Base-by-base conservation (phyloP, 352 stramenopile genomes). In the Phytophthora megakarya region DNA sequence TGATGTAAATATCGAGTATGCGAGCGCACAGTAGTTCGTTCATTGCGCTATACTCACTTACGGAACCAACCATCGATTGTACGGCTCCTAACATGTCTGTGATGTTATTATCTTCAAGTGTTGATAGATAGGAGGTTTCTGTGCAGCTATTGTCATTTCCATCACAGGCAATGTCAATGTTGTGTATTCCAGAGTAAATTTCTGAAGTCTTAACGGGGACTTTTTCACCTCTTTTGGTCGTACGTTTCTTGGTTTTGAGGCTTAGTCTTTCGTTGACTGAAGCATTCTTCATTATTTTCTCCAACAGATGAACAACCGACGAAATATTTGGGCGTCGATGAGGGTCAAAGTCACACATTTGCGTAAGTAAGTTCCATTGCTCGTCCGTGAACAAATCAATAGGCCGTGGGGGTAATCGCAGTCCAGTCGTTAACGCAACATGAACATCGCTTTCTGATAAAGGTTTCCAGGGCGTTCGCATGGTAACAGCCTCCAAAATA, bases 1-100 rank as follows among this genome's bases (percentile, higher is more conserved):
- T 54, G 19, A 19, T 67, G 58, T 61, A 67, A 42, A 67, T 54
- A 23, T 67, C 48, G 4, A 59, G n/a, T n/a, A n/a, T n/a, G n/a
- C n/a, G n/a, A n/a, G n/a, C n/a, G n/a, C 28, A 60, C 32, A 55
- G n/a, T 6, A 49, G 58, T 42, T 67, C 30, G 49, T 67, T 67
- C 58, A 61, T 67, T 1, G 21, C 18, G 8, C 19, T 60, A 26
- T 48, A 67, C n/a, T 67, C 40, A 15, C 32, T 53, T 6, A 37
- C 40, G 13, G 48, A 33, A 8, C 32, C n/a, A 3, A 53, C 4
- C n/a, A n/a, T 55, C 4, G 56, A 65, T 16, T 60, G 58, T 33
- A 67, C 49, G n/a, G 48, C 57, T 5, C 46, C 21, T 18, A 59
- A 19, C 30, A 53, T 33, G 6, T 54, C 28, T 30, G 58, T 5